phyloP scores from a whole-genome alignment of 1,284 basidiomycete genomes.

The Tremellales sp. region DNA sequence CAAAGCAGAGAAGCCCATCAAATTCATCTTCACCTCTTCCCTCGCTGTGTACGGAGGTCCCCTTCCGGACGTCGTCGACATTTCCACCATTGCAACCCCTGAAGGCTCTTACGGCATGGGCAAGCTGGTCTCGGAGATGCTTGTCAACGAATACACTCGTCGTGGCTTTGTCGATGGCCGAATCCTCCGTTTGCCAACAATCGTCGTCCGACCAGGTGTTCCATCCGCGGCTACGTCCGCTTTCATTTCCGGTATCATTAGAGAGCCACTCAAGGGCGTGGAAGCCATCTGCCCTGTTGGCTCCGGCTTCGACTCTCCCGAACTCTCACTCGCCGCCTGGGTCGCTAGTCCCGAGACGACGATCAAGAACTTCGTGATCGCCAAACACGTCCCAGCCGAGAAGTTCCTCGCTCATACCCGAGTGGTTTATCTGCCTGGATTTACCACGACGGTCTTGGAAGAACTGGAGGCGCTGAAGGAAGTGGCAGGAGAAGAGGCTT shows the following conservation, averaged over 20 bases:
- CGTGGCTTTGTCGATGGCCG: conserved; percentile 61
- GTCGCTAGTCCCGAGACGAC: conserved; percentile 57
- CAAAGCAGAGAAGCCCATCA: conserved; percentile 40
- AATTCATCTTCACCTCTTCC: conserved; percentile 62
- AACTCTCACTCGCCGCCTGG: conserved; percentile 54
- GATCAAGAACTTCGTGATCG: conserved; percentile 57
- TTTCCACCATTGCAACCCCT: conserved; percentile 57
- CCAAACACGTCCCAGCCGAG: conserved; percentile 54
- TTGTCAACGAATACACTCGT: conserved; percentile 62
- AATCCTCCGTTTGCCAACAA: conserved; percentile 61
- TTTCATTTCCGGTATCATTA: conserved; percentile 61
- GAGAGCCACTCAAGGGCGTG: conserved; percentile 59
- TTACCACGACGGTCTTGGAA: conserved; percentile 45
- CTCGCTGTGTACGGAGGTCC: conserved; percentile 64
- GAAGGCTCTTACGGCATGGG: conserved; percentile 60
- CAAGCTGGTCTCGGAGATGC: conserved; percentile 58
- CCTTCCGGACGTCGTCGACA: conserved; percentile 55
- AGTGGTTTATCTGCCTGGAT: conserved; percentile 44
- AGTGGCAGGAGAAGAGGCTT: conserved; percentile 42
- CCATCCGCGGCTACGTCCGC: conserved; percentile 59
- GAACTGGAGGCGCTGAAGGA: conserved; percentile 44
- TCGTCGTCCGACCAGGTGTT: conserved; percentile 57
- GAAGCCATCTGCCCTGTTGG: conserved; percentile 57
- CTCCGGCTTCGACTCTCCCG: conserved; percentile 38
- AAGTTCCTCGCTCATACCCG: conserved; percentile 56